These are phyloP conservation scores for Dacryopinax primogenitus DNA, from an alignment of 768 basidiomycete species.

Conservation along the genomic window DNA sequence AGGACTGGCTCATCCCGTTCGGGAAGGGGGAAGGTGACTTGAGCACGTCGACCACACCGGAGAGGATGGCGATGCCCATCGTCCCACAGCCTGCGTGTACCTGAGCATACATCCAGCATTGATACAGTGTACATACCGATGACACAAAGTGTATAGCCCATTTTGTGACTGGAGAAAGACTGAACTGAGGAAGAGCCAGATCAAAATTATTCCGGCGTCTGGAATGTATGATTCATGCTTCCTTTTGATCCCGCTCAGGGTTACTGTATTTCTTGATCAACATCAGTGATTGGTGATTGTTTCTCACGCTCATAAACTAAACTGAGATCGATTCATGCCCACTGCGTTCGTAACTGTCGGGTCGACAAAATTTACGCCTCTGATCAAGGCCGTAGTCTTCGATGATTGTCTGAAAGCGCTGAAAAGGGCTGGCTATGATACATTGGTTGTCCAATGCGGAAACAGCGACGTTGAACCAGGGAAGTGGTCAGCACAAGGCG, in stretches of 20 bases:
- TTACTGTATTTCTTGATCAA: background rate
- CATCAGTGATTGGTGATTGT: background rate
- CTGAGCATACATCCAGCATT: conserved; percentile 16
- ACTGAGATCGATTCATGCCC: background rate
- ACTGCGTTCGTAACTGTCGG: conserved; percentile 71
- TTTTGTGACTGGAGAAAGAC: conserved; percentile 23
- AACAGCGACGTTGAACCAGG: conserved; percentile 40
- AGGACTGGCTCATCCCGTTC: conserved; percentile 59
- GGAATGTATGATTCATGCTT: conserved; percentile 1
- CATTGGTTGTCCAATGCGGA: conserved; percentile 66
- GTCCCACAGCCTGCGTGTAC: conserved; percentile 76
- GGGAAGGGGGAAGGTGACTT: conserved; percentile 32
- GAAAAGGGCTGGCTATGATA: conserved; percentile 40
- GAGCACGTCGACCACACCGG: conserved; percentile 79
- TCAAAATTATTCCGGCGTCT: background rate
- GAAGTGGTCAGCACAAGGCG: conserved; percentile 26
- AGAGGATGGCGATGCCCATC: conserved; percentile 92
- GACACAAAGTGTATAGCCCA: conserved; percentile 90
- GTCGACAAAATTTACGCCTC: conserved; percentile 70
- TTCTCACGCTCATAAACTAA: background rate
- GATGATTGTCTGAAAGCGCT: conserved; percentile 46
- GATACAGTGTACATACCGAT: conserved; percentile 39
- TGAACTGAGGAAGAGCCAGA: background rate
- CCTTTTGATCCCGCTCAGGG: background rate
- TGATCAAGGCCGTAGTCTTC: conserved; percentile 50